Evolutionary conservation across 306 rosid genomes (phyloP), one percentile per base, ranked within the genome.

Genomic region (Lathyrus sativus): DNA sequence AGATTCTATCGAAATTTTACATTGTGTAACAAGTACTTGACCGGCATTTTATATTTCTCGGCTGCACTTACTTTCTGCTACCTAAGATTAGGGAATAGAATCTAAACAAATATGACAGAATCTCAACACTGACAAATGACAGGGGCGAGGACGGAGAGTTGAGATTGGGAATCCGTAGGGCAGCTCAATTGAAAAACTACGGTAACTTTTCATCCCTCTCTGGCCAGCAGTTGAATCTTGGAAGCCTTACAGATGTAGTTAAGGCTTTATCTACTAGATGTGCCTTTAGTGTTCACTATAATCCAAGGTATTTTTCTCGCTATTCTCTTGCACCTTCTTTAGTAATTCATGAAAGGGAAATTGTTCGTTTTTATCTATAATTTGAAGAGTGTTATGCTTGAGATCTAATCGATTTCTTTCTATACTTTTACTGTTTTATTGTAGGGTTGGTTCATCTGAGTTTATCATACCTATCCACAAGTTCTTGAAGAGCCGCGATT

Each of bases 71-170:
- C 35, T 31, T 31, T 31, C 35, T 67, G 50, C 44, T 39, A 39
- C 12, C 44, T 39, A 41, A 41, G 45, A 41, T 41, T 41, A 41
- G 45, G n/a, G 4, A 41, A 41, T 41, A 41, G 12, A 41, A 41
- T 41, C 13, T 41, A 41, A 10, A 41, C 45, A 11, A 41, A 11
- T 41, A 42, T 12, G 46, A 10, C 4, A 42, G 11, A 11, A 42
- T 42, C 46, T 42, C 6, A 42, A 42, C 46, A 42, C 3, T 9
- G 28, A 37, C 15, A 38, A 39, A 5, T 62, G 49, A 11, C 74
- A 91, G 98, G 87, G 98, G 90, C 22, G 87, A 87, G 6, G 92
- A 91, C 72, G 98, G 98, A 42, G 98, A 85, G 51, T 70, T 91
- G 80, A 84, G 98, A 56, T 70, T 91, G 64, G 97, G 98, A 65